A percentile compares a stretch with the other conserved stretches of the same genome.
Evolutionary conservation across 306 rosid species (phyloP).

Genomic region (Spatholobus suberectus): DNA sequence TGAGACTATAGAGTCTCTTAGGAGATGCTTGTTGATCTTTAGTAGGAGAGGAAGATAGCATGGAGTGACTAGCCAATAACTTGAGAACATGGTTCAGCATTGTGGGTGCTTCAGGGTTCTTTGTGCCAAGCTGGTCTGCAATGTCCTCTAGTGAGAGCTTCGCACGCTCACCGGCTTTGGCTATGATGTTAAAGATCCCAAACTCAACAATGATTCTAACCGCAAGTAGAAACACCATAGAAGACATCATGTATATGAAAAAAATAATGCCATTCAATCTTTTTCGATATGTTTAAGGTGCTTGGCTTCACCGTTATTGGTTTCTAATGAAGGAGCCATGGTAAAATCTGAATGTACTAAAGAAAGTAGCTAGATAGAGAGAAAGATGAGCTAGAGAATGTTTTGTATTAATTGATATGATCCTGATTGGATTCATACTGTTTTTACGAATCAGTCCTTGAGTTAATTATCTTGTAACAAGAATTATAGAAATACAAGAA

Average conservation of each 20-base stretch:
- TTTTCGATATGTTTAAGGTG: not conserved
- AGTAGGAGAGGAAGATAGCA: slow-evolving; percentile 43
- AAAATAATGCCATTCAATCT: slow-evolving; percentile 39
- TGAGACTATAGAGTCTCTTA: slow-evolving; percentile 47
- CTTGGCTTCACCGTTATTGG: not conserved
- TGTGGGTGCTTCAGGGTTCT: slow-evolving; percentile 48
- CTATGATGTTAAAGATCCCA: slow-evolving; percentile 55
- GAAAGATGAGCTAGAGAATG: no score
- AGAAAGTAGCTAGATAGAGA: no score
- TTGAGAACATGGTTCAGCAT: slow-evolving; percentile 62
- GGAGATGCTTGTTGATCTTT: not conserved
- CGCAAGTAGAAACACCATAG: slow-evolving; percentile 34
- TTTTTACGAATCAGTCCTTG: no score
- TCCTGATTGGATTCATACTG: no score
- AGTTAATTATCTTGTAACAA: no score
- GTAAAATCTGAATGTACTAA: not conserved
- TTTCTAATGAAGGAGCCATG: slow-evolving; percentile 6
- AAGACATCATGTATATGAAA: slow-evolving; percentile 38
- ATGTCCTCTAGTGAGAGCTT: slow-evolving; percentile 51
- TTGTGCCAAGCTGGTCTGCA: slow-evolving; percentile 37
- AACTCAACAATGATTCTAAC: slow-evolving; percentile 51
- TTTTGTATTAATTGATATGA: no score
- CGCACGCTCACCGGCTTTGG: slow-evolving; percentile 37
- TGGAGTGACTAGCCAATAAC: slow-evolving; percentile 54
- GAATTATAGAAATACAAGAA: no score